Base-by-base conservation (phyloP, 306 rosid species). In the Cucumis melo region DNA sequence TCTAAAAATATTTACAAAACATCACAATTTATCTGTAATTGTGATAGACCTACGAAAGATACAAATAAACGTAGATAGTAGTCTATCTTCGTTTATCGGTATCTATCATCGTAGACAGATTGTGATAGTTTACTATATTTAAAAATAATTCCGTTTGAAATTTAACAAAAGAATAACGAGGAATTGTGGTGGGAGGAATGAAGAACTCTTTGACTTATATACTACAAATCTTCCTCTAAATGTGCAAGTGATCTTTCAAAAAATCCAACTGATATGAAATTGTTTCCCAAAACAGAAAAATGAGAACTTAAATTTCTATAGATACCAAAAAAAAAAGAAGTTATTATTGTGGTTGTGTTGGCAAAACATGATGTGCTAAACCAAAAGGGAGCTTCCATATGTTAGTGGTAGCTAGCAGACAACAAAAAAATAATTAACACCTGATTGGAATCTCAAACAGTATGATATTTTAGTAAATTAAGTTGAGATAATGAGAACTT, bases 341-440 rank as follows among this genome's bases (percentile, higher is more conserved):
- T 27, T 0, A 10, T 14, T 1, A 5, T 44, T 44, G 19, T 68
- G 54, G 74, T 21, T 68, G 56, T 68, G 38, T 68, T 67, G 74
- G 74, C 54, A 67, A 67, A 67, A 5, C 34, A 41, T 67, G 72
- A 38, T 65, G 29, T 65, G 51, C n/a, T 65, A 17, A 34, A 65
- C 50, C 50, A 65, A 65, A 66, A 66, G 51, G 73, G 36, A 67
- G 54, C 27, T 65, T 42, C 15, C 38, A 17, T 65, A 36, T 36
- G 12, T 38, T 39, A 66, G 73, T 66, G 73, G 53, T 1, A 70
- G 75, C 75, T 70, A 70, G 75, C 58, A 70, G 75, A 70, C 57
- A 44, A 70, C 57, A 17, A 66, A 14, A 67, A 42, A 14, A 39
- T 5, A 70, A 46, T 46, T 12, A 67, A 5, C 54, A 67, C 38